Evolutionary conservation across 1,139 yeast genomes (phyloP), one percentile per base, ranked within the genome.

Genomic region (Blastobotrys apis): DNA sequence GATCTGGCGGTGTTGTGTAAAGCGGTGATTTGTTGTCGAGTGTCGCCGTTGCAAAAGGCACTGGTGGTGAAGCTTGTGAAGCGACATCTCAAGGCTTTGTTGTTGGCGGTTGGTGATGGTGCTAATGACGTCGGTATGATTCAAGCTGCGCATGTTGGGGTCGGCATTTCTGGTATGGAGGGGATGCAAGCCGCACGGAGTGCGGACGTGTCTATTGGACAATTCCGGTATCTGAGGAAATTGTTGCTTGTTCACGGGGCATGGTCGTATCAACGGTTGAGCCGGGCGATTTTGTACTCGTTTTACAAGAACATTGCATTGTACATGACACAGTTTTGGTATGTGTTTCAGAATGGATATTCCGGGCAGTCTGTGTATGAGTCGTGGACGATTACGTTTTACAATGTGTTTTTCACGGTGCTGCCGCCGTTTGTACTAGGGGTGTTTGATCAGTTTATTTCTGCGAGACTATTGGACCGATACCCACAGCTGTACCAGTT

Each of bases 171-270:
- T 59, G 99, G 99, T 56, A 85, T 87, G 86, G 98, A 94, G 68
- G 99, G 99, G 56, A 90, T 90, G 88, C 99, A 94, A 65, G 98
- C 98, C 6, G 97, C 98, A 0, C 76, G 98, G 65, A 82, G 94
- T 65, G 98, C 99, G 0, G 99, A 94, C 71, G 80, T 92, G 49
- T 90, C 97, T 1, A 87, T 94, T 66, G 98, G 97, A 0, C 98
- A 94, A 63, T 94, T 94, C 75, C 80, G 82, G 62, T 92, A 77
- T 61, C 74, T 94, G 67, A 78, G 80, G 55, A 90, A 86, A 60
- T 67, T 94, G 46, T 68, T 94, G 41, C 72, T 94, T 39, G 98
- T 94, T 8, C 99, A 94, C 64, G 99, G 99, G 1, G 73, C 96
- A 3, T 94, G 99, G 99, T 85, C 95, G 36, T 94, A 94, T 63